Evolutionary conservation across 768 basidiomycete species (phyloP), one percentile per base, ranked within the genome.

Genomic region (Tricholoma furcatifolium): DNA sequence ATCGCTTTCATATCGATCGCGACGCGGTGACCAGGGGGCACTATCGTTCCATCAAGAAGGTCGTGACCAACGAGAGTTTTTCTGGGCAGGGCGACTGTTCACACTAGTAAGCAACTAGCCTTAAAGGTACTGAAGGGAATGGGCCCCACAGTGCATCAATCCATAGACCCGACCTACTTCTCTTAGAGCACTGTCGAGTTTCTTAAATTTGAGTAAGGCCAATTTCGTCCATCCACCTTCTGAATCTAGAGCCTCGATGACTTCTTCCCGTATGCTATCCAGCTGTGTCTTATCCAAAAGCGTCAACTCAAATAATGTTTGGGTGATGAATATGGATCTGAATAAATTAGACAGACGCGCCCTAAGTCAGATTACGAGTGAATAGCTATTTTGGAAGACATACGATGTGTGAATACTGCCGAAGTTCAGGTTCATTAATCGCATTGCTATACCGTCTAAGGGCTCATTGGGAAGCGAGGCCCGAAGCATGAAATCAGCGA

Each of bases 331-430:
- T 34, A 70, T 72, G 20, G 70, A 67, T 6, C 69, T 71, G 34
- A n/a, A 34, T 44, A 43, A 53, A 49, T 21, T n/a, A n/a, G n/a
- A n/a, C n/a, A n/a, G n/a, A n/a, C n/a, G n/a, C n/a, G n/a, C n/a
- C 17, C 32, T 34, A 23, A 12, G 35, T 27, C 15, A 34, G 9
- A 6, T 49, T 15, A 14, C 24, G 17, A 41, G 7, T 27, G 27
- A 27, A 12, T 6, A 31, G 8, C 18, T 5, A 49, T 39, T 2
- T 36, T 17, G n/a, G 6, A n/a, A 7, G 15, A 40, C 67, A 44
- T 52, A 72, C 71, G 72, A 69, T 27, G 70, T 73, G 54, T 72
- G 69, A 43, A 72, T 70, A 58, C 69, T 73, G 20, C 67, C 71
- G 62, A 72, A 72, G 53, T 73, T 71, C n/a, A 74, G 58, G 53